Base-by-base conservation (phyloP, 192 early-diverging fungal genomes). In the Entrophospora sp. region DNA sequence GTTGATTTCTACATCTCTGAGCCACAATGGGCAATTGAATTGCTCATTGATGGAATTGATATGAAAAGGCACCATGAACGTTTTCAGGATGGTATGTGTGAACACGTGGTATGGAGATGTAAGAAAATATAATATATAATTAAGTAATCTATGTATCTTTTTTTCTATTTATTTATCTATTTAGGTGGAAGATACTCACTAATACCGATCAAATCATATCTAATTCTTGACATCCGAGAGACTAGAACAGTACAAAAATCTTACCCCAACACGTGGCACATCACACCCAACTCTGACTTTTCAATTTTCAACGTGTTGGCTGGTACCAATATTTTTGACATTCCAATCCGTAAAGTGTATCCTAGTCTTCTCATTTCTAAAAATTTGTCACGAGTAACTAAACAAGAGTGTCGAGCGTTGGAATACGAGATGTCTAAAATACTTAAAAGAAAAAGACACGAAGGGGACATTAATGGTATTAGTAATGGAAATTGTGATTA, bases 1-100 rank as follows among this genome's bases (percentile, higher is more conserved):
- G 49, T 66, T 8, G 64, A 66, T 20, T 66, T 66, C 43, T 66
- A 66, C 18, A 53, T 66, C 30, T 52, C 48, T 1, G 64, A 66
- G 42, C 49, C 36, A 32, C 49, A 66, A 38, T 66, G 64, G 64
- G 52, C 52, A 12, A 66, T 66, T 55, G 64, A 66, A 31, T 37
- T 66, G 25, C 28, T 66, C n/a, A 52, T 52, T 20, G 64, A 66
- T 55, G 64, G 64, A 16, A 43, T 30, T 30, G 64, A 66, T n/a
- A 36, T 66, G 64, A 55, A 66, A 40, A n/a, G 38, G 20, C 64
- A 66, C 40, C 64, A 55, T 32, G 49, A 66, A 42, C 22, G 52
- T 20, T 55, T 66, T 52, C 32, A 66, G 43, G 64, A 66, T 31
- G 64, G 64, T 52, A 52, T 57, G 1, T 52, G 22, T 52, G 14